Evolutionary conservation across 345 rosid genomes (phyloP), one percentile per base, ranked within the genome.

Genomic region (Citrus inodora): DNA sequence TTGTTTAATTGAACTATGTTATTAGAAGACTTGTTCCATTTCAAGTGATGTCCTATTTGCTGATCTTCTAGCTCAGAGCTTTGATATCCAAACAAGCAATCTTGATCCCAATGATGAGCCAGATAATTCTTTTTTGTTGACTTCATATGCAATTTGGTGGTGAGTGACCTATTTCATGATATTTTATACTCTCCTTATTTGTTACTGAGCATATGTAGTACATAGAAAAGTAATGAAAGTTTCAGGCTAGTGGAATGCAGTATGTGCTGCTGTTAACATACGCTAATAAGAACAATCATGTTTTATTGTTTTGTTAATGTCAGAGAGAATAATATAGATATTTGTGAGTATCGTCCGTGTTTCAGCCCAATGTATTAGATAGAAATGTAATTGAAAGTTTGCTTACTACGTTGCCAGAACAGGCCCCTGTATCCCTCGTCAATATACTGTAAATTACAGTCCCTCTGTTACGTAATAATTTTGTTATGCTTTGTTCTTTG

Each of bases 121-220:
- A 51, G 32, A 64, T 75, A 46, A 28, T 65, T 58, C 63, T 17
- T 10, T 9, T 65, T 27, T n/a, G 13, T 48, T 71, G 68, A 42
- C 65, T 35, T 38, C 65, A 67, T 25, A 53, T 66, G 66, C 63
- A 24, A 35, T 62, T 66, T 76, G 79, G 79, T 66, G 79, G 79
- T 76, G 55, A 55, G 79, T 56, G 37, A 63, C 56, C 55, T 67
- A 66, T 61, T 61, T 61, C 65, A 60, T 60, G 28, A 61, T 61
- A 61, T 27, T 25, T 27, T 61, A 25, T 61, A 8, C 33, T 61
- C 65, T 27, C 2, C 27, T 27, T 61, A 4, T 27, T 61, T 61
- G 5, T 1, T 13, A 30, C 35, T 16, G 28, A 30, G 40, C 21
- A 16, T 7, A 65, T 19, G 9, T 30, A 7, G 40, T 30, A 28